phyloP scores from a whole-genome alignment of 1,284 basidiomycete genomes.

The Heterobasidion parviporum region DNA sequence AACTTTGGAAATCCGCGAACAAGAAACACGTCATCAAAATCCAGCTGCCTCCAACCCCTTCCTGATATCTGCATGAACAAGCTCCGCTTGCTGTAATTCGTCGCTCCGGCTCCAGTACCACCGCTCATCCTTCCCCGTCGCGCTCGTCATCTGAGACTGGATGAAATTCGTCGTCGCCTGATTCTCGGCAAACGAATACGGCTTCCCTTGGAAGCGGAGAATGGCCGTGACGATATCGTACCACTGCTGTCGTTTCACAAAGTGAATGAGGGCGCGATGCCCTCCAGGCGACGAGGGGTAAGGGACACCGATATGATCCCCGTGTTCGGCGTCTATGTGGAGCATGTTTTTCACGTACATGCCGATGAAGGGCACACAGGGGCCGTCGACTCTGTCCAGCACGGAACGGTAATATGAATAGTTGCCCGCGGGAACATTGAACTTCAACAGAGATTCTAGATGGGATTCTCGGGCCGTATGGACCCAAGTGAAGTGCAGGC shows the following conservation, averaged over 20 bases:
- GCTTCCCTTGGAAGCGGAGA: conserved; percentile 46
- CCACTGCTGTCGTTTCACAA: conserved; percentile 49
- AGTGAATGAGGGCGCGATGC: conserved; percentile 31
- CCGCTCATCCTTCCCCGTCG: conserved; percentile 31
- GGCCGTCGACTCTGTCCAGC: conserved; percentile 41
- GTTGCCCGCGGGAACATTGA: conserved; percentile 50
- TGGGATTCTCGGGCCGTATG: conserved; percentile 42
- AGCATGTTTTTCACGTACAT: conserved; percentile 56
- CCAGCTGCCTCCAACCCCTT: conserved; percentile 54
- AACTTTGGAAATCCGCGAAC: not conserved
- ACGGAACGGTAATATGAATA: conserved; percentile 50
- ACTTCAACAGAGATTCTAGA: conserved; percentile 41
- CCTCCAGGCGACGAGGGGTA: conserved; percentile 14
- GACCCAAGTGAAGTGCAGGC: conserved; percentile 61
- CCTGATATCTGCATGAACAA: conserved; percentile 53
- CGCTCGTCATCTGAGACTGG: conserved; percentile 32
- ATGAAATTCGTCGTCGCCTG: conserved; percentile 40
- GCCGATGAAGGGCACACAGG: conserved; percentile 59
- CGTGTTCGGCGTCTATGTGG: conserved; percentile 46
- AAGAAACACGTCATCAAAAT: conserved; percentile 28
- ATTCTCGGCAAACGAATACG: conserved; percentile 42
- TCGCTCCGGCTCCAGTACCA: conserved; percentile 52
- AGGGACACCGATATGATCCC: conserved; percentile 24
- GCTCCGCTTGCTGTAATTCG: conserved; percentile 49
- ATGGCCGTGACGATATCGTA: conserved; percentile 46